A percentile compares a stretch with the other conserved stretches of the same genome.
These are phyloP conservation scores for Tarenaya hassleriana DNA, from an alignment of 345 rosid species.

Conservation along the genomic window DNA sequence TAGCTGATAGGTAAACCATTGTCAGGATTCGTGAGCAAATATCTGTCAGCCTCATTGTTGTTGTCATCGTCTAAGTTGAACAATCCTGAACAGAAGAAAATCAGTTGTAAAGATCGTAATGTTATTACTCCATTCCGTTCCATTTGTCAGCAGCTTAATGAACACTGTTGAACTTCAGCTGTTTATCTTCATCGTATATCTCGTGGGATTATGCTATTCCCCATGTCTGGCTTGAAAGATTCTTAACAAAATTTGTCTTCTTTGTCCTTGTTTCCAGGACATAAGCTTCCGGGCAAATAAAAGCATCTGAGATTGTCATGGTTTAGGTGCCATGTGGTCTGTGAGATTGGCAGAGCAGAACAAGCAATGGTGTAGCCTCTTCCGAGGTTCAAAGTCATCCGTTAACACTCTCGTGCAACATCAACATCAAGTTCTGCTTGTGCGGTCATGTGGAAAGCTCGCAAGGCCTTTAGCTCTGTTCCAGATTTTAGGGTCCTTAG, in stretches of 20 bases:
- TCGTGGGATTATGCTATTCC: neutral
- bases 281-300: constrained; percentile 3
- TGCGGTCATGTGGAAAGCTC: constrained; percentile 18
- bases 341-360: constrained; percentile 1
- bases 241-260: neutral
- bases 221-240: constrained; percentile 5
- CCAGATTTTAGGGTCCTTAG: too few relatives aligned
- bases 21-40: too few relatives aligned
- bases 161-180: neutral
- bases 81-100: too few relatives aligned
- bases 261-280: constrained; percentile 10
- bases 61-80: too few relatives aligned
- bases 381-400: neutral
- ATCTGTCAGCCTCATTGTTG: too few relatives aligned
- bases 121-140: too few relatives aligned
- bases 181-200: neutral
- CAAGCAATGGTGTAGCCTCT: constrained; percentile 17
- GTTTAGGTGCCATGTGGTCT: constrained; percentile 31
- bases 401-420: neutral
- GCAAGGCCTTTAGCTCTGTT: neutral
- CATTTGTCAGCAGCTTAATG: too few relatives aligned
- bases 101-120: too few relatives aligned
- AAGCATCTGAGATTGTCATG: constrained; percentile 21
- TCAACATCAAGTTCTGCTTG: constrained; percentile 7
- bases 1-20: too few relatives aligned